Base-by-base conservation (phyloP, 2,329 filamentous ascomycete species). In the Teratosphaeria epicoccoides region DNA sequence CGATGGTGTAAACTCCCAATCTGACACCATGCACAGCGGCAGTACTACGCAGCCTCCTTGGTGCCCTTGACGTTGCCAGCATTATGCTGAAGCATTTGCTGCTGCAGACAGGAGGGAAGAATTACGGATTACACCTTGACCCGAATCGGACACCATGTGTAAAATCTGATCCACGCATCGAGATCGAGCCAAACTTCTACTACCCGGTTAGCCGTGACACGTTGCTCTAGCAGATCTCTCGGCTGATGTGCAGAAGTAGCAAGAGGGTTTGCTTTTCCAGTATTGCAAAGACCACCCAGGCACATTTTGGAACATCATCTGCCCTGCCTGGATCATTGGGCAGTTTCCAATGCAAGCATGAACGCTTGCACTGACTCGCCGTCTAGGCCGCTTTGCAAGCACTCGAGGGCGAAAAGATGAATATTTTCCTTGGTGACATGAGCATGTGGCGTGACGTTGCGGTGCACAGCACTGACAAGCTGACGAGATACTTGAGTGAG, bases 131-230 rank as follows among this genome's bases (percentile, higher is more conserved):
- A 1, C 74, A 77, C 52, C 65, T 76, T 25, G 75, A 75, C 2
- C 73, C 73, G 0, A 57, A 67, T 0, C 59, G 66, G 1, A 66
- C 67, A 2, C 76, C 75, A 0, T 69, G 70, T 43, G 68, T 73
- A 49, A 76, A 79, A 58, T 67, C 66, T 7, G 73, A 75, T 52
- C 69, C 71, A 3, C 54, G 74, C 10, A 63, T 73, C 3, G 25
- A 60, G 5, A 64, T 75, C 0, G 72, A 73, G 52, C 70, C 72
- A 1, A 79, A 79, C 61, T 79, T 80, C 63, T 80, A 79, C 68
- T 79, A 78, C 55, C 62, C 68, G 14, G 44, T 46, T 10, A 40
- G 33, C 33, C 33, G 20, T 6, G 33, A 20, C n/a, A 7, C n/a
- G 14, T 17, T 20, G 33, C 33, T 40, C 14, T 9, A 20, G 33